Percentiles rank a stretch among this genome's conserved stretches.
Evolutionary conservation across 2,329 filamentous ascomycete species (phyloP).

Genomic region (Incumbomyces delicatus): DNA sequence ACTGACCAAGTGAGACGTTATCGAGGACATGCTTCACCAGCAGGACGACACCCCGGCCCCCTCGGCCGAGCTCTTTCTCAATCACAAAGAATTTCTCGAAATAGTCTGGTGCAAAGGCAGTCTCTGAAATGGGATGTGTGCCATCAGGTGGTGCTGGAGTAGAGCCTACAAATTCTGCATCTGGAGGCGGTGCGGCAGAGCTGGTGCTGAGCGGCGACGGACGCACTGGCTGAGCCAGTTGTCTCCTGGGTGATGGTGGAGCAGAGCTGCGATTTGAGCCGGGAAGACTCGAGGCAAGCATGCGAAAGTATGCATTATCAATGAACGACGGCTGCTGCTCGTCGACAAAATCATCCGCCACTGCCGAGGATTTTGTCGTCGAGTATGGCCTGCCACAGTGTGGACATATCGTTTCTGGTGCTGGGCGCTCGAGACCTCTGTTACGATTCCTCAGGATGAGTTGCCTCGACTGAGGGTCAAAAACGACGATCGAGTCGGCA

Average conservation of each 20-base stretch:
- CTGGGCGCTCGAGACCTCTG: conserved; percentile 40
- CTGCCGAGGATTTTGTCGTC: conserved; percentile 29
- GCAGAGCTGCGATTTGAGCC: conserved; percentile 38
- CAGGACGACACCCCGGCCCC: conserved; percentile 88
- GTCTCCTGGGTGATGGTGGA: conserved; percentile 42
- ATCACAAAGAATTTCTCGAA: conserved; percentile 90
- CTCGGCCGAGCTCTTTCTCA: conserved; percentile 73
- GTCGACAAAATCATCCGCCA: conserved; percentile 25
- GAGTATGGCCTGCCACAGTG: conserved; percentile 69
- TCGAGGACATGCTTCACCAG: conserved; percentile 91
- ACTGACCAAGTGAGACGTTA: conserved; percentile 75
- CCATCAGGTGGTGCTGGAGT: conserved; percentile 29
- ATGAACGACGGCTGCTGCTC: conserved; percentile 57
- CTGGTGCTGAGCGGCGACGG: conserved; percentile 19
- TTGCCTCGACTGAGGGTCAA: conserved; percentile 73
- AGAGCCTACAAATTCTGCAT: conserved; percentile 41
- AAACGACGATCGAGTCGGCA: conserved; percentile 83
- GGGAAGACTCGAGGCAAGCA: conserved; percentile 59
- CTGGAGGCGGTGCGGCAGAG: conserved; percentile 33
- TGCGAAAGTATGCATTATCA: conserved; percentile 87
- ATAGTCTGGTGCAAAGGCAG: conserved; percentile 85
- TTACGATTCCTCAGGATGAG: conserved; percentile 53
- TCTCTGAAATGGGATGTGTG: conserved; percentile 64
- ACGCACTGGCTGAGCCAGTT: conserved; percentile 38
- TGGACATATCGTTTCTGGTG: conserved; percentile 60